Evolutionary conservation across 148 eudicot species (phyloP), one percentile per base, ranked within the genome.

Genomic region (Rhododendron williamsianum): DNA sequence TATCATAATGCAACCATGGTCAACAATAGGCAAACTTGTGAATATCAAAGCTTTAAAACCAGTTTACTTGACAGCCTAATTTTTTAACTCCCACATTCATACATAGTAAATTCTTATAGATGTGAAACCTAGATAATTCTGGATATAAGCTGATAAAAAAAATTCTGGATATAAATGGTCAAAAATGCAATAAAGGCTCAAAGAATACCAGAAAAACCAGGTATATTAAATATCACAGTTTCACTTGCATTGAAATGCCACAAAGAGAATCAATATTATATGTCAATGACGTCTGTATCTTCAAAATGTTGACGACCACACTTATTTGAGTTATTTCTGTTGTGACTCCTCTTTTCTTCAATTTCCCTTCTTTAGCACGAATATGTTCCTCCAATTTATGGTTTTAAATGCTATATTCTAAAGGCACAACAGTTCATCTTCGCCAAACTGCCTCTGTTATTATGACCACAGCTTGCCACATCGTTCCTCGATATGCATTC

Each of bases 1-100:
- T 85, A 89, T 60, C 88, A 87, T 76, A 81, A 87, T 63, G 52
- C 85, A 81, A 78, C 58, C 35, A 73, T n/a, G 49, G 51, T 63
- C 78, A 79, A 78, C 56, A 65, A 78, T 30, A 33, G 13, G 46
- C 23, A 63, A 8, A 67, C 30, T 54, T 30, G 45, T 18, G 18
- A 65, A 52, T 13, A 43, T 18, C 56, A 18, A 33, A 54, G 36
- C 33, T 74, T 21, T 74, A 74, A 30, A 52, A 35, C 56, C 38
- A 54, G 9, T 21, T 58, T 67, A 52, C 27, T 21, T n/a, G 19
- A 46, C 65, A 21, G 8, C 49, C 76, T 7, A 60, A 51, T 43
- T 41, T 51, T 82, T 27, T 72, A 72, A 49, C 80, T 48, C 35
- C 80, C 65, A 49, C 45, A 73, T 72, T 51, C 30, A 51, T 49